These are phyloP conservation scores for Starmerella etchellsii DNA, from an alignment of 805 yeast genomes.

Conservation along the genomic window DNA sequence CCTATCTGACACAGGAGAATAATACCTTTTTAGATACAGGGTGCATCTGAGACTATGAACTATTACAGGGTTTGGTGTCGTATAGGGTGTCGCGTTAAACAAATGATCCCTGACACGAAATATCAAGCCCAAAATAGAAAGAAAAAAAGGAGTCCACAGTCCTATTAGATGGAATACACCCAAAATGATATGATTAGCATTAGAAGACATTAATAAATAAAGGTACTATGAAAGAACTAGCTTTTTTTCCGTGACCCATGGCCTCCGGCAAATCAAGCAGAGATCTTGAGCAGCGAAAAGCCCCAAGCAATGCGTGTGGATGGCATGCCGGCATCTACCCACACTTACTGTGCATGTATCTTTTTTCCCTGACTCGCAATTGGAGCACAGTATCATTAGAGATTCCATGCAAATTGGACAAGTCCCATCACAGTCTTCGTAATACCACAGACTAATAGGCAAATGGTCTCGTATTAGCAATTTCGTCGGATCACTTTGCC, in stretches of 20 bases:
- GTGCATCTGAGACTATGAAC: too few relatives aligned
- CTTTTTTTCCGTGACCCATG: constrained; percentile 1
- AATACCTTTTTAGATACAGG: too few relatives aligned
- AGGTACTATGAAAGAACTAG: not conserved
- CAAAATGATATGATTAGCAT: too few relatives aligned
- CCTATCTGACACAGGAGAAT: too few relatives aligned
- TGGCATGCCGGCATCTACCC: constrained; percentile 10
- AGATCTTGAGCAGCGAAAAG: not conserved
- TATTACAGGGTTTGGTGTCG: too few relatives aligned
- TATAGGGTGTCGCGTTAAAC: too few relatives aligned
- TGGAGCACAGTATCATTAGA: constrained; percentile 9
- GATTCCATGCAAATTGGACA: constrained; percentile 11
- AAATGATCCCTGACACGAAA: too few relatives aligned
- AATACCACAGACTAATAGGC: constrained; percentile 6
- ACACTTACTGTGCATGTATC: constrained; percentile 1
- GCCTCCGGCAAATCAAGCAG: constrained; percentile 10
- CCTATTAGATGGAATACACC: too few relatives aligned
- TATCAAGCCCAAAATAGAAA: too few relatives aligned
- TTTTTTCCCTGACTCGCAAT: constrained; percentile 4
- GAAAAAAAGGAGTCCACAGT: too few relatives aligned
- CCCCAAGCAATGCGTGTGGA: constrained; percentile 11
- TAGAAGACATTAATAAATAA: too few relatives aligned
- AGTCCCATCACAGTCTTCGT: constrained; percentile 2
- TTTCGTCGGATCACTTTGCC: not conserved
- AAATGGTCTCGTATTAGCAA: not conserved